These are phyloP conservation scores for Veloboletus limbatus DNA, from an alignment of 1,284 basidiomycete species.

Conservation along the genomic window DNA sequence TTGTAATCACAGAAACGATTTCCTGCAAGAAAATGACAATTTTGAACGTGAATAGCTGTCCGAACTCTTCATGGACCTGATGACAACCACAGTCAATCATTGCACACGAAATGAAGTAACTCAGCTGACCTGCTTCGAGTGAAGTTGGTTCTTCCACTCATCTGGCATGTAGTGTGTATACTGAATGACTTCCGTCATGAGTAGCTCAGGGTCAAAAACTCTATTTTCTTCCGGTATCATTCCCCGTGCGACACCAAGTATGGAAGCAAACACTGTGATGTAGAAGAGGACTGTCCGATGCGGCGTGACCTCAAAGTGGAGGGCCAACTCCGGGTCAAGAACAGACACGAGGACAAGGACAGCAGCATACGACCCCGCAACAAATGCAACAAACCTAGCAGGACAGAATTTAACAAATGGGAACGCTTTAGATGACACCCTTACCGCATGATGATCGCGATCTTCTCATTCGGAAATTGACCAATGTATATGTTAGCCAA, in stretches of 20 bases:
- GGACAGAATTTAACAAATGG: not conserved
- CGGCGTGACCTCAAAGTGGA: slow-evolving; percentile 93
- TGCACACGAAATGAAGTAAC: not conserved
- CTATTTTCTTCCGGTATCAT: slow-evolving; percentile 95
- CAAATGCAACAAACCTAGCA: slow-evolving; percentile 80
- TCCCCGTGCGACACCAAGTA: slow-evolving; percentile 86
- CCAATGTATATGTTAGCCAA: slow-evolving; percentile 93
- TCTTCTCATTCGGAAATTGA: slow-evolving; percentile 95
- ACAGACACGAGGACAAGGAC: slow-evolving; percentile 90
- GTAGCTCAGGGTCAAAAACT: slow-evolving; percentile 90
- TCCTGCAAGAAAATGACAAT: slow-evolving; percentile 85
- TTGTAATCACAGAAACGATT: slow-evolving; percentile 86
- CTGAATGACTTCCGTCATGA: slow-evolving; percentile 88
- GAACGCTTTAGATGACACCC: slow-evolving; percentile 20
- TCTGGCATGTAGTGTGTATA: slow-evolving; percentile 96
- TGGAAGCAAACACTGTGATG: slow-evolving; percentile 81
- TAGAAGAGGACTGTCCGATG: slow-evolving; percentile 95
- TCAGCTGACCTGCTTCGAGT: slow-evolving; percentile 73
- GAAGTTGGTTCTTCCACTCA: slow-evolving; percentile 86
- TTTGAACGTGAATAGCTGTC: slow-evolving; percentile 87
- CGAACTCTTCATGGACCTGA: slow-evolving; percentile 87
- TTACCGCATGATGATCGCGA: slow-evolving; percentile 85
- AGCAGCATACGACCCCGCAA: slow-evolving; percentile 94
- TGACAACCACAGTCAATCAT: slow-evolving; percentile 1
- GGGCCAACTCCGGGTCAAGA: slow-evolving; percentile 87